Evolutionary conservation across 108 stramenopile genomes (phyloP).

Genomic region (Skeletonema tropicum): DNA sequence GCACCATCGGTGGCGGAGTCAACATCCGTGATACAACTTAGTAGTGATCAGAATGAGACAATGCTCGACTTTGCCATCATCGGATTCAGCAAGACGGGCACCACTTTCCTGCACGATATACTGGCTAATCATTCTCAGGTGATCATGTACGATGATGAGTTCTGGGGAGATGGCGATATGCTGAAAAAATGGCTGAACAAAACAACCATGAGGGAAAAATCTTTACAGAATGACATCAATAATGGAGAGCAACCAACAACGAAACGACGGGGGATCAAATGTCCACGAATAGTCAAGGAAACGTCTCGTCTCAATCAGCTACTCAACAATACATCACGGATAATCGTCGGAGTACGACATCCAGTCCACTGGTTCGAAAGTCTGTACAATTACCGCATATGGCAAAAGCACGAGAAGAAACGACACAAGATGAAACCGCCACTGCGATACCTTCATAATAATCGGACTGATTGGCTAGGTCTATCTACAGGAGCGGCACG

Average conservation of each 20-base stretch:
- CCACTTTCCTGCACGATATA: slow-evolving; percentile 15
- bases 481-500: slow-evolving; percentile 1
- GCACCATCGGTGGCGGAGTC: background rate
- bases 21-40: background rate
- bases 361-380: slow-evolving; percentile 54
- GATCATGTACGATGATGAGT: slow-evolving; percentile 6
- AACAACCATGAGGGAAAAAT: background rate
- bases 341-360: slow-evolving; percentile 59
- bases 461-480: slow-evolving; percentile 1
- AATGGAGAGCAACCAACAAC: no score
- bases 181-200: background rate
- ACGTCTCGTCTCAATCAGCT: slow-evolving; percentile 27
- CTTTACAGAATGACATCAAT: no score
- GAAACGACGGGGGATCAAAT: slow-evolving; percentile 28
- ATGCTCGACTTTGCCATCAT: slow-evolving; percentile 3
- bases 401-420: background rate
- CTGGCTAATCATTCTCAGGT: slow-evolving; percentile 20
- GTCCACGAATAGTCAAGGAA: slow-evolving; percentile 27
- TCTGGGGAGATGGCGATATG: background rate
- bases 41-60: background rate
- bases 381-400: slow-evolving; percentile 41
- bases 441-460: background rate
- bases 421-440: background rate
- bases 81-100: slow-evolving; percentile 15
- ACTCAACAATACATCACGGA: slow-evolving; percentile 21